Percentiles rank a stretch among this genome's conserved stretches.
Evolutionary conservation across 2,329 filamentous ascomycete species (phyloP).

Genomic region (Exophiala xenobiotica): DNA sequence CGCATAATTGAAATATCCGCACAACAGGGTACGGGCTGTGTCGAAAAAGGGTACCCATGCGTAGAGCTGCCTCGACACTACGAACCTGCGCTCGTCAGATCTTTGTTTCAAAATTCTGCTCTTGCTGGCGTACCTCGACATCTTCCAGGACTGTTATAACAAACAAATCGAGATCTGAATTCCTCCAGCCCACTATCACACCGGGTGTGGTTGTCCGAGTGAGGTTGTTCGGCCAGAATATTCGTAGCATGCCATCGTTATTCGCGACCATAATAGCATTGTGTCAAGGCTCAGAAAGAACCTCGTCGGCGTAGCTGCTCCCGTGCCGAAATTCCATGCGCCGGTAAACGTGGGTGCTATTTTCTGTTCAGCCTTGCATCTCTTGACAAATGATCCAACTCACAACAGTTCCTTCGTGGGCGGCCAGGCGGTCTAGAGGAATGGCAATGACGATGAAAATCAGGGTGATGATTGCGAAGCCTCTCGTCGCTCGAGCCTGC

Average conservation of each 20-base stretch:
- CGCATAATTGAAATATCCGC: slow-evolving; percentile 81
- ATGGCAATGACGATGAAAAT: slow-evolving; percentile 83
- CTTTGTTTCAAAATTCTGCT: not conserved
- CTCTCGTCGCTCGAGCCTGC: slow-evolving; percentile 81
- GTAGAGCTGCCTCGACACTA: slow-evolving; percentile 84
- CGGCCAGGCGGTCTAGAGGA: slow-evolving; percentile 79
- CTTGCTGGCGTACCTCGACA: slow-evolving; percentile 67
- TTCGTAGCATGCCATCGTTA: slow-evolving; percentile 83
- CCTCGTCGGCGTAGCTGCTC: slow-evolving; percentile 93
- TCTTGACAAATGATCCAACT: slow-evolving; percentile 32
- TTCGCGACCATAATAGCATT: slow-evolving; percentile 64
- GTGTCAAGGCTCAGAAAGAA: slow-evolving; percentile 69
- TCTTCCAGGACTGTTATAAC: slow-evolving; percentile 87
- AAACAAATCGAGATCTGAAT: slow-evolving; percentile 85
- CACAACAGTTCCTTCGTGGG: slow-evolving; percentile 77
- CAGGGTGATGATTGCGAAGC: slow-evolving; percentile 75
- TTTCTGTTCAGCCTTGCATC: slow-evolving; percentile 3
- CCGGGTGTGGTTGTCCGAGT: slow-evolving; percentile 70
- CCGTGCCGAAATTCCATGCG: slow-evolving; percentile 83
- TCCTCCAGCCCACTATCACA: slow-evolving; percentile 92
- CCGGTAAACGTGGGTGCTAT: slow-evolving; percentile 77
- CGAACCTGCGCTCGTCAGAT: slow-evolving; percentile 53
- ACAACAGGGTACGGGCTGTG: slow-evolving; percentile 76
- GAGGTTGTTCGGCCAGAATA: slow-evolving; percentile 96
- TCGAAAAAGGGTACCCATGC: slow-evolving; percentile 77